Percentiles rank a stretch among this genome's conserved stretches.
phyloP scores from a whole-genome alignment of 1,284 basidiomycete species.

The Cutaneotrichosporon dermatis region DNA sequence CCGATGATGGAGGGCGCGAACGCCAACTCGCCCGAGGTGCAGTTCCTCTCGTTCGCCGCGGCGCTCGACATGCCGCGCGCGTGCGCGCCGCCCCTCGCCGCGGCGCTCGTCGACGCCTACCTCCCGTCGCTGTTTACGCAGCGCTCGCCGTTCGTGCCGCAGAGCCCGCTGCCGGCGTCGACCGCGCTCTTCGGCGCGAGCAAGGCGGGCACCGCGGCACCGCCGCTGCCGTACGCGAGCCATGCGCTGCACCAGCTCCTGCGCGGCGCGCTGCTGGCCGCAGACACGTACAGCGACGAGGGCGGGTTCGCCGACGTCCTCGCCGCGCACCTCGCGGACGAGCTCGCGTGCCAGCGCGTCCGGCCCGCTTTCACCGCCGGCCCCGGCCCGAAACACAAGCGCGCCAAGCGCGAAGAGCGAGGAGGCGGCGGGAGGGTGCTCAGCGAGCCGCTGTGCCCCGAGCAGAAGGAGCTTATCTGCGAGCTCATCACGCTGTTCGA shows the following conservation, averaged over 20 bases:
- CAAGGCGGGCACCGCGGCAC: not conserved
- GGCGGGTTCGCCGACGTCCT: conserved; percentile 13
- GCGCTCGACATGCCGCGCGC: conserved; percentile 9
- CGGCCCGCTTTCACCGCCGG: not conserved
- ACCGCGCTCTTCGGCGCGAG: not conserved
- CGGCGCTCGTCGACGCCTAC: conserved; percentile 14
- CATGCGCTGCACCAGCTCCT: conserved; percentile 13
- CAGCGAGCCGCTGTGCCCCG: not conserved
- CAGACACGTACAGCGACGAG: conserved; percentile 3
- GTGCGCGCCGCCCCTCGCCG: conserved; percentile 6
- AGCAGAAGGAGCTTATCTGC: conserved; percentile 18
- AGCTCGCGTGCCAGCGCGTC: conserved; percentile 23
- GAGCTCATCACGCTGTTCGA: conserved; percentile 16
- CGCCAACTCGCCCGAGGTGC: conserved; percentile 4
- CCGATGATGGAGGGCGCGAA: not conserved
- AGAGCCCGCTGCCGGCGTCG: not conserved
- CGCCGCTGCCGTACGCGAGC: conserved; percentile 12
- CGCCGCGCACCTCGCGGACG: conserved; percentile 22
- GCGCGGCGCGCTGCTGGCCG: conserved; percentile 6
- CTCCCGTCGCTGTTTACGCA: conserved; percentile 12
- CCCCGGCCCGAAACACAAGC: too few relatives aligned
- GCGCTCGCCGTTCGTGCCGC: conserved; percentile 14
- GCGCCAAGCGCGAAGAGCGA: not conserved
- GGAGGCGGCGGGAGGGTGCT: too few relatives aligned
- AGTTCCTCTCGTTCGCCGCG: conserved; percentile 12